Percentiles rank a stretch among this genome's conserved stretches.
Evolutionary conservation across 768 basidiomycete genomes (phyloP).

Genomic region (Terana coerulea): DNA sequence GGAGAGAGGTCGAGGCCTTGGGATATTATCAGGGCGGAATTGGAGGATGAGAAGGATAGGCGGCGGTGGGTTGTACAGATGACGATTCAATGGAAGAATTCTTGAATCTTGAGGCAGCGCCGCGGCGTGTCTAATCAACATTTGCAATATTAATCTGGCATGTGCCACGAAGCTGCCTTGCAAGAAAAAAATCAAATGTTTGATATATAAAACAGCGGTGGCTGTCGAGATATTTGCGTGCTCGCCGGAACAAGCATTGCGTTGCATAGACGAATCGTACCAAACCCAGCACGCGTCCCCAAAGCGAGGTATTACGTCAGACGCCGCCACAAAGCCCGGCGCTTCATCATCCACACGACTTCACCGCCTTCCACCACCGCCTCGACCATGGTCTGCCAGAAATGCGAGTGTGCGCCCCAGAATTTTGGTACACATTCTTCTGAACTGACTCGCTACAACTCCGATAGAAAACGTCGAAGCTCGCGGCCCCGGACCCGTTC

Average conservation of each 20-base stretch:
- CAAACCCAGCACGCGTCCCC: too few relatives aligned
- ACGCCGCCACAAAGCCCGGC: neutral
- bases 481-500: slow-evolving; percentile 89
- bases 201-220: too few relatives aligned
- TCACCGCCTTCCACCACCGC: neutral
- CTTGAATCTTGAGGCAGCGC: too few relatives aligned
- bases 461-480: slow-evolving; percentile 80
- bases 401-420: slow-evolving; percentile 61
- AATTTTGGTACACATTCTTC: slow-evolving; percentile 9
- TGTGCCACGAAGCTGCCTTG: too few relatives aligned
- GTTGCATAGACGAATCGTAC: too few relatives aligned
- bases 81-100: slow-evolving; percentile 20
- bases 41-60: slow-evolving; percentile 64
- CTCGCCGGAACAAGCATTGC: too few relatives aligned
- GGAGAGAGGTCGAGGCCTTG: slow-evolving; percentile 42
- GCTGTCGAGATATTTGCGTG: too few relatives aligned
- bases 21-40: slow-evolving; percentile 46
- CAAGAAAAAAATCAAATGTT: too few relatives aligned
- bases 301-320: too few relatives aligned
- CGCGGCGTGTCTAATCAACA: too few relatives aligned
- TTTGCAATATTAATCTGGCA: too few relatives aligned
- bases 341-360: neutral
- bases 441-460: neutral
- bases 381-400: slow-evolving; percentile 78
- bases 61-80: slow-evolving; percentile 74